Evolutionary conservation across 2,329 filamentous ascomycete genomes (phyloP), one percentile per base, ranked within the genome.

Genomic region (Ophiognomonia clavigignenti-juglandacearum): DNA sequence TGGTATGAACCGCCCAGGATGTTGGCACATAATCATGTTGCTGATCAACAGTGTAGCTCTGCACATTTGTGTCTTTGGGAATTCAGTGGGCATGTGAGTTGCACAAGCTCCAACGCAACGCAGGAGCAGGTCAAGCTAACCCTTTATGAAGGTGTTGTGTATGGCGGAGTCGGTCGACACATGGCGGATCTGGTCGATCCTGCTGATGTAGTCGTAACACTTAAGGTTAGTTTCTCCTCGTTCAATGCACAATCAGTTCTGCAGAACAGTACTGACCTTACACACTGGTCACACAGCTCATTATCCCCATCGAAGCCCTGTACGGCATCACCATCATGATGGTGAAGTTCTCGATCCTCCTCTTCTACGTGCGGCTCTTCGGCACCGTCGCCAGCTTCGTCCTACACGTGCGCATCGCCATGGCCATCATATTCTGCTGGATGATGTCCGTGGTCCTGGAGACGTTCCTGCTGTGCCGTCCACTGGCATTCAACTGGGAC

Each of bases 251-350:
- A 31, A 31, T n/a, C 4, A 4, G 10, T 31, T 4, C 19, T 14
- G 32, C 6, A 13, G 4, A 31, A 13, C 29, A 31, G 11, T 31
- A 13, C 13, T n/a, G 7, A 6, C n/a, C 14, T 14, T 24, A 16
- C 5, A 9, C 27, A 3, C 10, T 26, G 4, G 14, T 16, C 5
- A 4, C 24, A 8, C 14, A 31, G 39, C 45, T 47, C 23, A 47
- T 47, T 34, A 6, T 47, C 9, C 45, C 45, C 1, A 42, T 47
- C 24, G 45, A 47, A 19, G 45, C 32, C 2, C 39, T 47, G 2
- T 47, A 47, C 31, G 45, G 45, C 6, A 6, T 47, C 32, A 47
- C 45, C 4, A 39, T 47, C 23, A 47, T 42, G 45, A 14, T 47
- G 8, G 32, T 42, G 23, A 47, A 47, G 22, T 37, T 43, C 4